phyloP scores from a whole-genome alignment of 345 rosid species.

The Jatropha curcas region DNA sequence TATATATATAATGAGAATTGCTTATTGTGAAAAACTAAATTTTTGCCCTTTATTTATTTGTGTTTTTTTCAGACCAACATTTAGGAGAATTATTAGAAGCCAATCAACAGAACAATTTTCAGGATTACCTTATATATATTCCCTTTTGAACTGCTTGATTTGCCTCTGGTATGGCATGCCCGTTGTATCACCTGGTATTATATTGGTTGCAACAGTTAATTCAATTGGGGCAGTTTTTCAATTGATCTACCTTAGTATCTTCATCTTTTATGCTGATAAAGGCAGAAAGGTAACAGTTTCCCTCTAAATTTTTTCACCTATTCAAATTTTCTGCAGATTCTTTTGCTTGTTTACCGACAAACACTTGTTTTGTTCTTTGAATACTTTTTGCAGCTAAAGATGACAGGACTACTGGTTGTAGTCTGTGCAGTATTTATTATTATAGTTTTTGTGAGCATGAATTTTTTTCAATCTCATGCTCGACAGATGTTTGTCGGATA shows the following conservation, averaged over 20 bases:
- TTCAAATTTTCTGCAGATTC: background rate
- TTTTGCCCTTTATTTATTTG: background rate
- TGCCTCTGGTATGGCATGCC: conserved; percentile 63
- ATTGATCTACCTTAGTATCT: conserved; percentile 41
- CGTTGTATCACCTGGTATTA: conserved; percentile 39
- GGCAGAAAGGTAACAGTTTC: conserved; percentile 34
- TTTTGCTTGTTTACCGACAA: background rate
- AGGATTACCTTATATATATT: conserved; percentile 48
- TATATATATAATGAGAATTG: background rate
- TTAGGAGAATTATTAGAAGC: conserved; percentile 50
- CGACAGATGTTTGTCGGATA: conserved; percentile 49
- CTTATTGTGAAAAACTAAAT: conserved; percentile 3
- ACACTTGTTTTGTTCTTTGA: background rate
- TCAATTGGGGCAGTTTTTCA: conserved; percentile 52
- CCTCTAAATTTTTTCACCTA: background rate
- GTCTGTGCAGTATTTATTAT: conserved; percentile 30
- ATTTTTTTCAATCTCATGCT: conserved; percentile 17
- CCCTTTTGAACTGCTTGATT: conserved; percentile 55
- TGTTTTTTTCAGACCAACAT: conserved; percentile 45
- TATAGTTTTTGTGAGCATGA: conserved; percentile 38
- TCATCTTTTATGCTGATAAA: conserved; percentile 42
- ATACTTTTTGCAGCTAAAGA: conserved; percentile 43
- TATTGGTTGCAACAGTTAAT: conserved; percentile 49
- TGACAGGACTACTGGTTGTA: conserved; percentile 36
- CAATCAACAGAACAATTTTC: conserved; percentile 55